phyloP scores from a whole-genome alignment of 108 stramenopile species.

The Skeletonema menzelii region DNA sequence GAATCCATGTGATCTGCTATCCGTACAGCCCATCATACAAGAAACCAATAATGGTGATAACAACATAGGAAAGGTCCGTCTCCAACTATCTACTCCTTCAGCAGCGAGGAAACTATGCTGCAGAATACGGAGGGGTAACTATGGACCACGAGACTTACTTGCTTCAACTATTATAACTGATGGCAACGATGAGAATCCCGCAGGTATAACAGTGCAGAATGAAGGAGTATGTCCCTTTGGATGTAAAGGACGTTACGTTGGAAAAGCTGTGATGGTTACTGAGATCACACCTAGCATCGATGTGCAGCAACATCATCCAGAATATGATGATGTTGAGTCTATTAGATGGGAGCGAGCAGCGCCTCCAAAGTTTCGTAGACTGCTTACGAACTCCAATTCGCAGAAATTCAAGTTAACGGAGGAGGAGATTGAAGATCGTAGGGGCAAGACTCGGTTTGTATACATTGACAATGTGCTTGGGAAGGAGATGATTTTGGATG shows the following conservation, averaged over 20 bases:
- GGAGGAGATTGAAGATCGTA: constrained; percentile 40
- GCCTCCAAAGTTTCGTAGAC: constrained; percentile 82
- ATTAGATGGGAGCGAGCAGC: constrained; percentile 66
- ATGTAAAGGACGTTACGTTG: neutral
- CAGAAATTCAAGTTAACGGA: neutral
- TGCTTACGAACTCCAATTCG: constrained; percentile 8
- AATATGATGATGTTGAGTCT: constrained; percentile 9
- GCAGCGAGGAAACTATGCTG: neutral
- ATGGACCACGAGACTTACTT: neutral
- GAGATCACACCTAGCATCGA: neutral
- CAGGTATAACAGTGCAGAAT: neutral
- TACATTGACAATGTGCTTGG: constrained; percentile 58
- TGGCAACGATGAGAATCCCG: neutral
- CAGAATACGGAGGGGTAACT: neutral
- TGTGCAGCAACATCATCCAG: constrained; percentile 3
- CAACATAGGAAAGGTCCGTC: neutral
- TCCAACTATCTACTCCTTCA: neutral
- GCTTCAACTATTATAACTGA: neutral
- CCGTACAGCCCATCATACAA: neutral
- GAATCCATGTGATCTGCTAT: neutral
- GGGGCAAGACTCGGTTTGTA: constrained; percentile 65
- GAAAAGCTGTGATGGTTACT: constrained; percentile 3
- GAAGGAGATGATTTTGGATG: neutral
- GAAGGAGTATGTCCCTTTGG: constrained; percentile 10
- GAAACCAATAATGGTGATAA: neutral